phyloP scores from a whole-genome alignment of 345 rosid genomes.

The Tarenaya hassleriana region DNA sequence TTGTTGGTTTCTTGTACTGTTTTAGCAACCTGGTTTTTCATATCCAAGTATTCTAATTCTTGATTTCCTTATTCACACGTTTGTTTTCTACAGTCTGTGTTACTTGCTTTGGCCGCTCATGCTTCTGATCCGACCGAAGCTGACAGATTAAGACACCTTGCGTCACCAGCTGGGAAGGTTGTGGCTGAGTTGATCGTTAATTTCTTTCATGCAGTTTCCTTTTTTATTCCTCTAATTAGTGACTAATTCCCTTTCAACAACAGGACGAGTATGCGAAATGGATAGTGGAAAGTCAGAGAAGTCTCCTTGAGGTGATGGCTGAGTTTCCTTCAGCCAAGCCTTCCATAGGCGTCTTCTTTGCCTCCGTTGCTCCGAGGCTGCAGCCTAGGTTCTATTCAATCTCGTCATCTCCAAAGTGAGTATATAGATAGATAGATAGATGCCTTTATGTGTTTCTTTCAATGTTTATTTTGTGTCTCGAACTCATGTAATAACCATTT shows the following conservation, averaged over 20 bases:
- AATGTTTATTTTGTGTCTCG: too few relatives aligned
- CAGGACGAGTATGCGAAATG: constrained; percentile 95
- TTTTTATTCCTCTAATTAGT: background rate
- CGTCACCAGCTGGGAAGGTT: constrained; percentile 96
- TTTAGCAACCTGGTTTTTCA: background rate
- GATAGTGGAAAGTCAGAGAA: constrained; percentile 80
- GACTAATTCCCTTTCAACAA: constrained; percentile 2
- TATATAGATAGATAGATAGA: background rate
- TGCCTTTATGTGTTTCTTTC: background rate
- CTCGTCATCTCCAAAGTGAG: constrained; percentile 92
- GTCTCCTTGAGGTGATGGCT: constrained; percentile 95
- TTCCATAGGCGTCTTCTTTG: constrained; percentile 94
- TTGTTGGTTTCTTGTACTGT: background rate
- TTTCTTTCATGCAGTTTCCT: background rate
- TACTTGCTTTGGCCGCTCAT: constrained; percentile 91
- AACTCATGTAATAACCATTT: too few relatives aligned
- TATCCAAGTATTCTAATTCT: too few relatives aligned
- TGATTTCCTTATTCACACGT: constrained; percentile 15
- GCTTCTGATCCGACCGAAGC: constrained; percentile 87
- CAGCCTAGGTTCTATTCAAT: constrained; percentile 98
- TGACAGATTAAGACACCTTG: constrained; percentile 65
- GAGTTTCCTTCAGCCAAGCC: constrained; percentile 91
- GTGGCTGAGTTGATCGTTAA: background rate
- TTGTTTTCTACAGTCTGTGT: constrained; percentile 50
- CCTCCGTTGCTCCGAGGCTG: constrained; percentile 86